Evolutionary conservation across 208 protist species (phyloP).

Genomic region (Acanthamoeba healyi): DNA sequence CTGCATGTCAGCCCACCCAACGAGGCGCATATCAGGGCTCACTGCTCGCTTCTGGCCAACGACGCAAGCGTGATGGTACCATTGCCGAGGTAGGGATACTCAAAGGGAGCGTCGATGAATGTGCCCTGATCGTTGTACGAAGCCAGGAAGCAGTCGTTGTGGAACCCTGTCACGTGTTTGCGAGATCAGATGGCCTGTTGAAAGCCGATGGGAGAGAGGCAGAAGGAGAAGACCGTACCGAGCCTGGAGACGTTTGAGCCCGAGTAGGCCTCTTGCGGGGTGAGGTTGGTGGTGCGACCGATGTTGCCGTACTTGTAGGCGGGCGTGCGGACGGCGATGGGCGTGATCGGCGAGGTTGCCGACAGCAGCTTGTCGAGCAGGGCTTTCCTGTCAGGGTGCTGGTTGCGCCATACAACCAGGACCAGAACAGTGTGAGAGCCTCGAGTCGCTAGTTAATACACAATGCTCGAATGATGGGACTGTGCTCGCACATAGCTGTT

Average conservation of each 20-base stretch:
- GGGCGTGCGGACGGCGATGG: background rate
- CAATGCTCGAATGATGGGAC: background rate
- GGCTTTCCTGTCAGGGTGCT: background rate
- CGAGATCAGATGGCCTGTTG: too few relatives aligned
- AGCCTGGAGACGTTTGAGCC: background rate
- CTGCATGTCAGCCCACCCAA: background rate
- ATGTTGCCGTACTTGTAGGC: background rate
- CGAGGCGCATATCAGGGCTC: too few relatives aligned
- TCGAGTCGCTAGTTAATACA: too few relatives aligned
- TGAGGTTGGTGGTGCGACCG: background rate
- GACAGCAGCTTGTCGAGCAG: conserved; percentile 25
- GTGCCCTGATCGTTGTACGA: conserved; percentile 3
- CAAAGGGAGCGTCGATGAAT: background rate
- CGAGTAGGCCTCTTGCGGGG: background rate
- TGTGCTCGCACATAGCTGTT: background rate
- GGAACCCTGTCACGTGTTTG: background rate
- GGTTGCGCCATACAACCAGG: too few relatives aligned
- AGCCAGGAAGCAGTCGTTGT: conserved; percentile 39
- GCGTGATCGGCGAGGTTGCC: background rate
- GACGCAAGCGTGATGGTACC: background rate
- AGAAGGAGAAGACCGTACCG: background rate
- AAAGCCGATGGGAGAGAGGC: too few relatives aligned
- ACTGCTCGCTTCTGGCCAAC: too few relatives aligned
- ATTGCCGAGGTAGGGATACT: conserved; percentile 16
- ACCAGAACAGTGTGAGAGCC: too few relatives aligned